Evolutionary conservation across 2,329 filamentous ascomycete species (phyloP), one percentile per base, ranked within the genome.

Genomic region (Aspergillus oerlinghausenensis): DNA sequence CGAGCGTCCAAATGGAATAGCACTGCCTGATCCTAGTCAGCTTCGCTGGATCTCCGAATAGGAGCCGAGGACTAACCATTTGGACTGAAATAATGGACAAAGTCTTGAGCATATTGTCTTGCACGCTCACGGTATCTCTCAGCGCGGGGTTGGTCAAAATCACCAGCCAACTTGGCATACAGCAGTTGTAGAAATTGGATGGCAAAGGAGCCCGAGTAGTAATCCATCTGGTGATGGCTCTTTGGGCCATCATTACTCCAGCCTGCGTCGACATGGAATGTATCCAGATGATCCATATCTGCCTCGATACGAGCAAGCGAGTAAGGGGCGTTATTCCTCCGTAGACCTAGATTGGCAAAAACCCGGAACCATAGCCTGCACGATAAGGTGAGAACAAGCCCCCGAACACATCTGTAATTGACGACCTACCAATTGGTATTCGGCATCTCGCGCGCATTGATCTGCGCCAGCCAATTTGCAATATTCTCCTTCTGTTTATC

Each of bases 171-270:
- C 61, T 89, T 89, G 32, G 88, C 83, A 62, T 92, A 93, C 0
- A 92, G 77, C 0, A 93, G 81, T 69, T 93, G 89, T 4, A 92
- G 75, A 64, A 90, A 89, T 63, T 92, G 89, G 55, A 92, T 93
- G 1, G 89, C 89, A 68, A 92, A 92, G 56, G 87, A 89, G 9
- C 88, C 89, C 0, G 88, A 91, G 72, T 92, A 93, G 68, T 92
- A 92, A 70, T 92, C 89, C 85, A 92, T 91, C 72, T 92, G 89
- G 56, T 89, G 88, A 56, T 92, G 89, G 14, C 85, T 85, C 65
- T 88, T 85, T 0, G 89, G 89, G 0, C 89, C 89, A 67, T 93
- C 89, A 64, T 92, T 90, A 2, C 87, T 90, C 89, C 89, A 93
- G 0, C 89, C 89, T 49, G 85, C 86, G 5, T 89, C 89, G n/a